These are phyloP conservation scores for Penicillium sp. DNA, from an alignment of 2,329 filamentous ascomycete genomes.

Conservation along the genomic window DNA sequence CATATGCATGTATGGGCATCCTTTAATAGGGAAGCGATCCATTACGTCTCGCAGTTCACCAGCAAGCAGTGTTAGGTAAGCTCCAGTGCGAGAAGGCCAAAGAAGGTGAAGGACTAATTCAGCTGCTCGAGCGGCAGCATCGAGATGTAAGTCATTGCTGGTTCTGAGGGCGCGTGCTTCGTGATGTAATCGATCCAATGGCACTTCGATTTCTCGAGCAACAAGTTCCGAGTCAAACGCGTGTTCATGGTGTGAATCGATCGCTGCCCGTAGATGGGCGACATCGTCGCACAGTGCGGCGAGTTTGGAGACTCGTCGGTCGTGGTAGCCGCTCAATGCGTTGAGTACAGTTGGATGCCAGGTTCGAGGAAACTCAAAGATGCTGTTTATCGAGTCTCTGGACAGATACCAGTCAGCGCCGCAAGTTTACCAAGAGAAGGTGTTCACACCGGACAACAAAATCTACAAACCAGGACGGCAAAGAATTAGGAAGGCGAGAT, in stretches of 20 bases:
- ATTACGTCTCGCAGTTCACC: constrained; percentile 6
- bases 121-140: constrained; percentile 9
- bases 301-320: neutral
- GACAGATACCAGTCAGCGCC: neutral
- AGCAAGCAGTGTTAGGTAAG: constrained; percentile 11
- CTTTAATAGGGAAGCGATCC: constrained; percentile 3
- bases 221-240: neutral
- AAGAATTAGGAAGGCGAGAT: neutral
- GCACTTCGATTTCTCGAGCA: constrained; percentile 13
- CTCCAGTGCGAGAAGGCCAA: constrained; percentile 1
- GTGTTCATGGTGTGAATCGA: neutral
- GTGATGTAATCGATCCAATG: constrained; percentile 7
- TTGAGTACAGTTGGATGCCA: constrained; percentile 8
- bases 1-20: constrained; percentile 12
- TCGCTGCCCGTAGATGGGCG: neutral
- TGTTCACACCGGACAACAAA: constrained; percentile 8
- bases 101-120: constrained; percentile 11
- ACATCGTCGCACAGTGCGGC: neutral
- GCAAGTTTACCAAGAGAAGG: neutral
- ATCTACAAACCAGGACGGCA: constrained; percentile 12
- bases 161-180: constrained; percentile 7
- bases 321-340: neutral
- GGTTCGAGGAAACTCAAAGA: constrained; percentile 9
- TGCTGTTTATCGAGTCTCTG: constrained; percentile 15
- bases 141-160: neutral